These are phyloP conservation scores for Boletus reticuloceps DNA, from an alignment of 768 basidiomycete species.

Conservation along the genomic window DNA sequence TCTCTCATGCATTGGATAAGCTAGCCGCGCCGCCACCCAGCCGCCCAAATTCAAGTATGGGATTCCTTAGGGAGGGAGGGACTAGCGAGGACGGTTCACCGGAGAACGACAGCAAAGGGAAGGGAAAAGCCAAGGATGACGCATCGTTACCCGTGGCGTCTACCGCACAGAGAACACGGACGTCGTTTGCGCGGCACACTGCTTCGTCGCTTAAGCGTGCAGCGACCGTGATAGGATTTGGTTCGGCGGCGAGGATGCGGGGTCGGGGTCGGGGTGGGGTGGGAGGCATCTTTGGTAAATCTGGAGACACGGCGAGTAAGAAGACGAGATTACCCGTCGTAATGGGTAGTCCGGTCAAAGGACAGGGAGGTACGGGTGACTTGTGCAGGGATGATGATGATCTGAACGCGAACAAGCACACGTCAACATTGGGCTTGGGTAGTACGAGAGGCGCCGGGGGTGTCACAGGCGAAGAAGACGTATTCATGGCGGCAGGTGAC, in stretches of 20 bases:
- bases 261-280: constrained; percentile 2
- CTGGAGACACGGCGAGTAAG: constrained; percentile 38
- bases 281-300: constrained; percentile 22
- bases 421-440: neutral
- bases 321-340: constrained; percentile 45
- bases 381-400: neutral
- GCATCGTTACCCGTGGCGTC: constrained; percentile 5
- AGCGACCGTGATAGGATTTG: constrained; percentile 12
- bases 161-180: neutral
- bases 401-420: neutral
- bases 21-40: constrained; percentile 64
- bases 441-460: too few relatives aligned
- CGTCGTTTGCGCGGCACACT: constrained; percentile 27
- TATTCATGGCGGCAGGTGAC: neutral
- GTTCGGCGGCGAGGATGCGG: constrained; percentile 2
- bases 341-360: constrained; percentile 47
- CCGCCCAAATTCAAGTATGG: constrained; percentile 68
- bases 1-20: constrained; percentile 68
- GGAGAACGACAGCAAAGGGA: constrained; percentile 10
- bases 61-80: constrained; percentile 44
- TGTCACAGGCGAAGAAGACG: neutral
- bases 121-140: constrained; percentile 25
- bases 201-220: constrained; percentile 31
- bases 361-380: constrained; percentile 10
- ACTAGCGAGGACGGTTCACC: neutral